A percentile compares a stretch with the other conserved stretches of the same genome.
Evolutionary conservation across 2,329 filamentous ascomycete genomes (phyloP).

Genomic region (Nemania diffusa): DNA sequence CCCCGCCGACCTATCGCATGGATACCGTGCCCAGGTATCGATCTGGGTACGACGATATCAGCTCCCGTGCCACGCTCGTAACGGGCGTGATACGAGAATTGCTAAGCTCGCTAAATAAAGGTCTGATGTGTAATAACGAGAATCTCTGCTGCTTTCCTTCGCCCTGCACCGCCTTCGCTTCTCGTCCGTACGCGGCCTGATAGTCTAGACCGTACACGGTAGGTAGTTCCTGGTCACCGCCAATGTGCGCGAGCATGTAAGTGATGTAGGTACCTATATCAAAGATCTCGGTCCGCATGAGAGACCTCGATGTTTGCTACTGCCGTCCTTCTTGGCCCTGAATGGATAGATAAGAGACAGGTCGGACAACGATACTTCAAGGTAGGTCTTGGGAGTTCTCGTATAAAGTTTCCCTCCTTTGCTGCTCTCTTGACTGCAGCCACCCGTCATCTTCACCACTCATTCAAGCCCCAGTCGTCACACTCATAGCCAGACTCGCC

Average conservation of each 20-base stretch:
- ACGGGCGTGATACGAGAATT: slow-evolving; percentile 12
- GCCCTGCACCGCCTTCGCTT: too few species aligned
- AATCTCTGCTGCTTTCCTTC: not conserved
- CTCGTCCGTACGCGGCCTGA: not conserved
- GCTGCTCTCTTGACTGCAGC: slow-evolving; percentile 2
- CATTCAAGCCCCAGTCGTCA: not conserved
- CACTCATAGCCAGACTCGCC: not conserved
- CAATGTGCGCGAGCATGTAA: not conserved
- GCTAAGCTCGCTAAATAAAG: not conserved
- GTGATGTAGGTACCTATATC: not conserved
- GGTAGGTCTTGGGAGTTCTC: not conserved
- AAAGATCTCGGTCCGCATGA: not conserved
- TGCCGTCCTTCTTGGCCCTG: not conserved
- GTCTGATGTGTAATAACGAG: slow-evolving; percentile 1
- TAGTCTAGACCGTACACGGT: slow-evolving; percentile 5
- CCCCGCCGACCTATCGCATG: not conserved
- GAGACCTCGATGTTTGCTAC: not conserved
- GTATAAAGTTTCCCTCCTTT: slow-evolving; percentile 17
- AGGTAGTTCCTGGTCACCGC: not conserved
- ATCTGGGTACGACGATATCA: not conserved
- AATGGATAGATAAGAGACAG: not conserved
- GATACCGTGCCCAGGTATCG: not conserved
- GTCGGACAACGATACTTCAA: not conserved
- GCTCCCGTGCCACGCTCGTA: slow-evolving; percentile 10
- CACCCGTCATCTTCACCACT: slow-evolving; percentile 4